These are phyloP conservation scores for Fusarium sacchari DNA, from an alignment of 2,329 filamentous ascomycete species.

Conservation along the genomic window DNA sequence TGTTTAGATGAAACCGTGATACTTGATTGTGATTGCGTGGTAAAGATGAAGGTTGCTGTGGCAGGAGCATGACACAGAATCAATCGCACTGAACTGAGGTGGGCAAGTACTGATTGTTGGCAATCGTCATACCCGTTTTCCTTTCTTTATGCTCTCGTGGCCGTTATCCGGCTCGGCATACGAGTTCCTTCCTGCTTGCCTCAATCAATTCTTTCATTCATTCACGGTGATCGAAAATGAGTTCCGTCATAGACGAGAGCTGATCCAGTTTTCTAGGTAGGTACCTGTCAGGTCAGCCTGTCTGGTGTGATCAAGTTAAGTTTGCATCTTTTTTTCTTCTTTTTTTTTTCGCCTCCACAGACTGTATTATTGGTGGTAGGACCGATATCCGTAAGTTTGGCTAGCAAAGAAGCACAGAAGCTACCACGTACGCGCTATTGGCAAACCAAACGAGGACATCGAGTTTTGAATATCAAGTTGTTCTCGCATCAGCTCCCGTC, in stretches of 20 bases:
- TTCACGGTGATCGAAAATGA: background rate
- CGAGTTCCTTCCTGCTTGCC: slow-evolving; percentile 8
- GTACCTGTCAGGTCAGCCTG: no score
- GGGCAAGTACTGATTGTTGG: slow-evolving; percentile 7
- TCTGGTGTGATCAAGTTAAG: background rate
- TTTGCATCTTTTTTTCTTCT: slow-evolving; percentile 15
- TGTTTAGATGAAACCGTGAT: slow-evolving; percentile 13
- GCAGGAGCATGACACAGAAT: slow-evolving; percentile 17
- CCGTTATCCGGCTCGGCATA: slow-evolving; percentile 37
- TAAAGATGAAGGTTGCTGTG: slow-evolving; percentile 18
- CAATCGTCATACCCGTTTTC: slow-evolving; percentile 32
- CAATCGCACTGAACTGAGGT: background rate
- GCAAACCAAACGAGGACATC: slow-evolving; percentile 10
- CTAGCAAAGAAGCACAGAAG: slow-evolving; percentile 1
- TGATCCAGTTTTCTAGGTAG: slow-evolving; percentile 20
- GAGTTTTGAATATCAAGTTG: slow-evolving; percentile 22
- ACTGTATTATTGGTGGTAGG: slow-evolving; percentile 10
- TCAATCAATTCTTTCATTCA: background rate
- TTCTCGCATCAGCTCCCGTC: slow-evolving; percentile 24
- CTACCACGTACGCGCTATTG: background rate
- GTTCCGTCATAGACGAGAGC: slow-evolving; percentile 25
- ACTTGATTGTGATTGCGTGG: slow-evolving; percentile 24
- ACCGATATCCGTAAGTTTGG: slow-evolving; percentile 25
- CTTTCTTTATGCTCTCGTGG: slow-evolving; percentile 11
- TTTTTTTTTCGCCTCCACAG: slow-evolving; percentile 21